A percentile compares a stretch with the other conserved stretches of the same genome.
Conservation (phyloP, 495 filamentous ascomycete species). For the Sabuloglossum arenarium region DNA sequence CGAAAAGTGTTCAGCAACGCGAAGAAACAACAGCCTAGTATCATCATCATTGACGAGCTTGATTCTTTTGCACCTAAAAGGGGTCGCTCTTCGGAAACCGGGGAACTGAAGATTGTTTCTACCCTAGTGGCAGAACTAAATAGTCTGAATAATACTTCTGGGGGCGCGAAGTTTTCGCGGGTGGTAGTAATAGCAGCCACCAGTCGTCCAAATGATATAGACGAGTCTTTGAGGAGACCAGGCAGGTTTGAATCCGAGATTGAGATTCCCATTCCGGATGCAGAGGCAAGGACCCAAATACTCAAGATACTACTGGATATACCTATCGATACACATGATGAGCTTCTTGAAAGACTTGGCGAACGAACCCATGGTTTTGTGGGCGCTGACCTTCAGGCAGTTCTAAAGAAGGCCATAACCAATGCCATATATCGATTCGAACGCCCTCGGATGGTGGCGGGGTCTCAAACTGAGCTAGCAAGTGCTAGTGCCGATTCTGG, state of each 20-base stretch:
- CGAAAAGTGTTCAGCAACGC: constrained; percentile 55
- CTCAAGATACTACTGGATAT: constrained; percentile 28
- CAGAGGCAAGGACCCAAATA: constrained; percentile 49
- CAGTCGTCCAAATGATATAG: constrained; percentile 51
- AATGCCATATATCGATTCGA: background rate
- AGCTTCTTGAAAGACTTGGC: constrained; percentile 22
- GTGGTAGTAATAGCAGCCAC: constrained; percentile 58
- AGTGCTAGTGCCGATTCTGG: background rate
- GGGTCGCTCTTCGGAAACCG: constrained; percentile 19
- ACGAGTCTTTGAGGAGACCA: constrained; percentile 44
- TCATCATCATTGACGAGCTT: constrained; percentile 67
- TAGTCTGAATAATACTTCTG: background rate
- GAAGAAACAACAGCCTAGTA: constrained; percentile 46
- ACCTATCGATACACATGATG: constrained; percentile 17
- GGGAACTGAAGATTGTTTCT: constrained; percentile 29
- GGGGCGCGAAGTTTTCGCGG: constrained; percentile 6
- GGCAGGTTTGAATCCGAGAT: constrained; percentile 51
- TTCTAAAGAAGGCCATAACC: constrained; percentile 1
- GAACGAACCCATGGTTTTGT: constrained; percentile 34
- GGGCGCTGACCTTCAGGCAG: constrained; percentile 21
- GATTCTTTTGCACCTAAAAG: constrained; percentile 50
- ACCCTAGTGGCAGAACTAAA: constrained; percentile 2
- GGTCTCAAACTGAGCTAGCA: constrained; percentile 4
- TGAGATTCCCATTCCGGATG: constrained; percentile 62
- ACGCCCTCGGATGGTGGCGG: too few species aligned